Conservation (phyloP, 2,329 filamentous ascomycete genomes). For the Colletotrichum noveboracense region DNA sequence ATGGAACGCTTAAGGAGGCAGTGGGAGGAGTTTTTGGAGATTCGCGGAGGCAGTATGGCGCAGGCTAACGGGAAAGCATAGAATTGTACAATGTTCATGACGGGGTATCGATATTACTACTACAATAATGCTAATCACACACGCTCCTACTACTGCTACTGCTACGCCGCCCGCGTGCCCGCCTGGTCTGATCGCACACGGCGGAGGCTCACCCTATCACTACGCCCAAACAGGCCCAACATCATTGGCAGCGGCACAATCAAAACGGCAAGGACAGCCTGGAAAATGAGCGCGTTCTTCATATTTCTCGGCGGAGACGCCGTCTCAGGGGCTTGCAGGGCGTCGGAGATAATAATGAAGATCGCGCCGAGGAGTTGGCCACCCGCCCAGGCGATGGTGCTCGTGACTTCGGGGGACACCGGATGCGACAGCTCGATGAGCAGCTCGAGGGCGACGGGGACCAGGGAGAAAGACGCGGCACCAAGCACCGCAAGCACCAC, state of each 20-base stretch:
- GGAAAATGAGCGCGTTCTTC: slow-evolving; percentile 77
- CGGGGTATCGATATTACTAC: neutral
- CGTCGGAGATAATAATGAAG: slow-evolving; percentile 85
- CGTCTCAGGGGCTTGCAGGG: slow-evolving; percentile 61
- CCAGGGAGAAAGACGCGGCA: slow-evolving; percentile 77
- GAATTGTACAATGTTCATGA: neutral
- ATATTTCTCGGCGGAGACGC: slow-evolving; percentile 73
- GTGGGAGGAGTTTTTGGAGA: slow-evolving; percentile 61
- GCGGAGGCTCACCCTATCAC: slow-evolving; percentile 53
- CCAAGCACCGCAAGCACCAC: slow-evolving; percentile 78
- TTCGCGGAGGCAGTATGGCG: neutral
- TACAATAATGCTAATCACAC: neutral
- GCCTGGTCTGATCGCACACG: slow-evolving; percentile 50
- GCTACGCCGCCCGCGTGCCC: neutral
- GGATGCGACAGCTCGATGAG: slow-evolving; percentile 88
- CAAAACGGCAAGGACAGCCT: slow-evolving; percentile 72
- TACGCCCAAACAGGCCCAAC: slow-evolving; percentile 72
- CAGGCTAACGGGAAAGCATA: neutral
- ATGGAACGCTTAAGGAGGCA: slow-evolving; percentile 73
- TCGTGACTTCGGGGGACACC: slow-evolving; percentile 83
- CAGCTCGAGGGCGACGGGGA: slow-evolving; percentile 87
- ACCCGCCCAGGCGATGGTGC: slow-evolving; percentile 82
- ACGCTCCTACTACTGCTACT: neutral
- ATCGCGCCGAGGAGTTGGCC: slow-evolving; percentile 86
- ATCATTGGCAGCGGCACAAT: slow-evolving; percentile 71